Evolutionary conservation across 1,284 basidiomycete species (phyloP).

Genomic region (Phlebopus sp.): DNA sequence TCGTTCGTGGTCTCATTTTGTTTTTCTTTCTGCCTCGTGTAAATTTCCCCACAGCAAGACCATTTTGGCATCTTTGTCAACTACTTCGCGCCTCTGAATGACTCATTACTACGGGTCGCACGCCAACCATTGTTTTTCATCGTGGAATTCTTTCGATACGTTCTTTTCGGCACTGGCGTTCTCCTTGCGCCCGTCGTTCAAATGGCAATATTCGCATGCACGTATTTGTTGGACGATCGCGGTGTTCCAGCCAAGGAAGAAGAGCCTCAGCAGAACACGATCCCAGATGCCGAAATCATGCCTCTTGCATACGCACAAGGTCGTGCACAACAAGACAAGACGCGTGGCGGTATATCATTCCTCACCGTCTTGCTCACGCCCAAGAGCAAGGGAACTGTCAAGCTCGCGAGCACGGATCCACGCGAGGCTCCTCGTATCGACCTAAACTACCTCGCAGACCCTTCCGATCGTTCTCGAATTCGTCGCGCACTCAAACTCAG

Average conservation of each 20-base stretch:
- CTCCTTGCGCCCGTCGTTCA: constrained; percentile 31
- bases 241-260: constrained; percentile 6
- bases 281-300: constrained; percentile 39
- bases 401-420: constrained; percentile 27
- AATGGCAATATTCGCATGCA: constrained; percentile 26
- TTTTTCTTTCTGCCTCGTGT: background rate
- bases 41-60: constrained; percentile 26
- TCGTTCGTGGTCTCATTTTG: constrained; percentile 13
- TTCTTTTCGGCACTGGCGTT: constrained; percentile 29
- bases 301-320: constrained; percentile 9
- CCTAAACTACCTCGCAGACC: constrained; percentile 27
- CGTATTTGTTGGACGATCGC: constrained; percentile 24
- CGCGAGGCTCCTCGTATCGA: constrained; percentile 31
- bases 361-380: constrained; percentile 32
- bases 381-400: constrained; percentile 32
- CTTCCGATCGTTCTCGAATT: constrained; percentile 24
- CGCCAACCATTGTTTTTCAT: constrained; percentile 17
- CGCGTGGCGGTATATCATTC: constrained; percentile 28
- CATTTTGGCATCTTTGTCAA: constrained; percentile 29
- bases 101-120: constrained; percentile 25
- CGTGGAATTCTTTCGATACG: constrained; percentile 28
- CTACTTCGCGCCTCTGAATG: constrained; percentile 28
- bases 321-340: background rate
- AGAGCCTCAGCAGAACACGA: constrained; percentile 15
- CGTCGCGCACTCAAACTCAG: constrained; percentile 24